Base-by-base conservation (phyloP, 2,329 filamentous ascomycete species). In the Claviceps arundinis region DNA sequence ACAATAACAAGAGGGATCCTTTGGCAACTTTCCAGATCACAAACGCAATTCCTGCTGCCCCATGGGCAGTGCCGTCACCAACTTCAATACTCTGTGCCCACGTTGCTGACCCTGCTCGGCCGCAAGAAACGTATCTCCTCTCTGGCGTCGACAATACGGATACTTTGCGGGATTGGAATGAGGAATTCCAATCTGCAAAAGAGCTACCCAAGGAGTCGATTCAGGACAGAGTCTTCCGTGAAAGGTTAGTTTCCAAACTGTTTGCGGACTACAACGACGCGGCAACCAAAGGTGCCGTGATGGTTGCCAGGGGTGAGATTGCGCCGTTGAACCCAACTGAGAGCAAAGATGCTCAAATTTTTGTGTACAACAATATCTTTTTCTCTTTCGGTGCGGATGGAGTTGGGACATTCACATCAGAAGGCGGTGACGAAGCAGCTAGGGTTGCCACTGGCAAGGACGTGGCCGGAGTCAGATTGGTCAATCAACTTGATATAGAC, bases 341-440 rank as follows among this genome's bases (percentile, higher is more conserved):
- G 70, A 83, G 78, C 57, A 81, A 78, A 59, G 91, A 98, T 66
- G 93, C 93, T 4, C 93, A 98, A 67, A 98, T 98, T 58, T 98
- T 95, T 63, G 91, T 98, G 24, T 96, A 97, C 75, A 97, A 97
- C 76, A 98, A 98, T 70, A 89, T 98, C 59, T 98, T 98, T 74
- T 98, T 95, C 74, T 97, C 93, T 0, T 97, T 96, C 61, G 93
- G 93, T 56, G 91, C 93, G 45, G 93, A 98, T 66, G 94, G 93
- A 50, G 93, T 97, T 46, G 91, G 93, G 44, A 98, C 93, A 16
- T 98, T 98, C 68, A 90, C 89, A 11, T 90, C 86, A 3, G 93
- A 98, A 70, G 93, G 93, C 58, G 93, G 93, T 19, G 91, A 98
- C 59, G 93, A 98, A 71, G 93, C 93, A 58, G 93, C 93, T 14